phyloP scores from a whole-genome alignment of 139 green algal genomes.

The Limnomonas spitsbergensis region DNA sequence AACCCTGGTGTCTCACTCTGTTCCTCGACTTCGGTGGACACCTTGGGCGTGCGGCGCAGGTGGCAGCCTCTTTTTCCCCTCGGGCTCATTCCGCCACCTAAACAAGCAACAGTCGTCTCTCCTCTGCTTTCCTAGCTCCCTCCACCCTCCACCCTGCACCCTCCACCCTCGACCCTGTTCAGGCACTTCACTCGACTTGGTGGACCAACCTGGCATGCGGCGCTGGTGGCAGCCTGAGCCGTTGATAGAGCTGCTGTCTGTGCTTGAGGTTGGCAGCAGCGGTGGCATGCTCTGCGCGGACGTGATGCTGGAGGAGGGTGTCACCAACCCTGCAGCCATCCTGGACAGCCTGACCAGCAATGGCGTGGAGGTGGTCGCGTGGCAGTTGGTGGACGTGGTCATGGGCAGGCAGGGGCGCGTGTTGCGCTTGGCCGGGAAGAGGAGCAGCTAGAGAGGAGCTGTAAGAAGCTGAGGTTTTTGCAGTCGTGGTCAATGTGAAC shows the following conservation, averaged over 20 bases:
- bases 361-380: conserved; percentile 9
- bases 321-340: conserved; percentile 17
- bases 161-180: background rate
- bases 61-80: background rate
- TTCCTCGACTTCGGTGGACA: background rate
- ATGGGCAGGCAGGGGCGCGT: background rate
- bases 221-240: conserved; percentile 2
- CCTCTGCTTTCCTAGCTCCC: background rate
- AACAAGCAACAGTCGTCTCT: too few species aligned
- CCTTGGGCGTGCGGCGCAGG: background rate
- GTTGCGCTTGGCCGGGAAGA: background rate
- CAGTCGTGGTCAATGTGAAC: too few species aligned
- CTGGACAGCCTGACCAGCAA: conserved; percentile 1
- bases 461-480: too few species aligned
- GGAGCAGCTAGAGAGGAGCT: too few species aligned
- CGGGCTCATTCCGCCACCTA: background rate
- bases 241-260: conserved; percentile 7
- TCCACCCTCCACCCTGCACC: background rate
- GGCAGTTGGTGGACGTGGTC: background rate
- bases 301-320: background rate
- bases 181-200: background rate
- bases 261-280: background rate
- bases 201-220: background rate
- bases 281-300: conserved; percentile 12
- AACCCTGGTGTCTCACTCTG: background rate